Percentiles rank a stretch among this genome's conserved stretches.
Conservation (phyloP, 2,329 filamentous ascomycete genomes). For the Cordyceps javanica region DNA sequence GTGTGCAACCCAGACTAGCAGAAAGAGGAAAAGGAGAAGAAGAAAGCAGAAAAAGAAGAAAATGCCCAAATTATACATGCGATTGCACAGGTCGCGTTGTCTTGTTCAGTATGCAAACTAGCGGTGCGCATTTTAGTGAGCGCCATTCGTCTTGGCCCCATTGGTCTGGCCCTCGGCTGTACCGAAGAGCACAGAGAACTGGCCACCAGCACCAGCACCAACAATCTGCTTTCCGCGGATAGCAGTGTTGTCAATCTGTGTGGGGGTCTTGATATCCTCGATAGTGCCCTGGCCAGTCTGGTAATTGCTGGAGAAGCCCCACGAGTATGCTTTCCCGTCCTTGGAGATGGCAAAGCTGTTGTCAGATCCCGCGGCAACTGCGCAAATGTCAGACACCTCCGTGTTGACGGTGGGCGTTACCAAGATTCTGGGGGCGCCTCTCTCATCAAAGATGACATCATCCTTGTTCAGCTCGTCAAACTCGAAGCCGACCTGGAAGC, state of each 20-base stretch:
- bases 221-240: conserved; percentile 67
- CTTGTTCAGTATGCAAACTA: background rate
- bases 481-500: conserved; percentile 49
- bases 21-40: background rate
- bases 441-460: conserved; percentile 56
- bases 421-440: conserved; percentile 59
- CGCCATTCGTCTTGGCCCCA: conserved; percentile 25
- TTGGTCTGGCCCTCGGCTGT: conserved; percentile 24
- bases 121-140: background rate
- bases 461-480: conserved; percentile 43
- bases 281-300: conserved; percentile 71
- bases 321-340: conserved; percentile 67
- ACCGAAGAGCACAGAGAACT: conserved; percentile 64
- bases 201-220: conserved; percentile 80
- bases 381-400: conserved; percentile 45
- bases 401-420: conserved; percentile 34
- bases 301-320: conserved; percentile 76
- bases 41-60: background rate
- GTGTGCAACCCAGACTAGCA: background rate
- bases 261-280: conserved; percentile 75
- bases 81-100: background rate
- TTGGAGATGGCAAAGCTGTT: conserved; percentile 67
- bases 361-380: conserved; percentile 61
- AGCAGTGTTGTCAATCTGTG: conserved; percentile 77
- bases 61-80: conserved; percentile 11